Conservation (phyloP, 805 yeast genomes). For the Saccharomycopsis fermentans region DNA sequence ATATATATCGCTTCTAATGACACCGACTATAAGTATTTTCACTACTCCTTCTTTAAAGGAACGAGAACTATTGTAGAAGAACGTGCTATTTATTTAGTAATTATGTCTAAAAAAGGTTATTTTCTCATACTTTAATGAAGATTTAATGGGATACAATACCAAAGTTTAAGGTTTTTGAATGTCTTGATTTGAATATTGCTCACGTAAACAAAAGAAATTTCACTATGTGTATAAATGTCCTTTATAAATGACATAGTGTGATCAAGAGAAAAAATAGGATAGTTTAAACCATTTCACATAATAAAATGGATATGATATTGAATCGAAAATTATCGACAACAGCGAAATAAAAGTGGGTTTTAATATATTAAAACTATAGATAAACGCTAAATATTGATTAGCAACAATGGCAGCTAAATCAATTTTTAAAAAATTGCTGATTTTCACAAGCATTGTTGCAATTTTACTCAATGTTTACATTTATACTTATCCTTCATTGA, state of each 20-base stretch:
- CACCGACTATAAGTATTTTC: too few relatives aligned
- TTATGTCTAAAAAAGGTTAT: background rate
- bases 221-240: too few relatives aligned
- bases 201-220: background rate
- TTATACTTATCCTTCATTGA: constrained; percentile 65
- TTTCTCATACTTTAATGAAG: too few relatives aligned
- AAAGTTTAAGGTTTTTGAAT: background rate
- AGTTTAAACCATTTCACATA: background rate
- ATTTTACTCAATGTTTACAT: constrained; percentile 49
- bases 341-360: background rate
- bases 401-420: background rate
- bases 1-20: background rate
- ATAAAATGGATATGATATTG: too few relatives aligned
- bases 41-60: too few relatives aligned
- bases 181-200: background rate
- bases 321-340: too few relatives aligned
- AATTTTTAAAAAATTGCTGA: background rate
- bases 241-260: background rate
- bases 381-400: too few relatives aligned
- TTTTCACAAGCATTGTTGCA: constrained; percentile 26
- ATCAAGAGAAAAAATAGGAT: background rate
- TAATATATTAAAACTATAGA: too few relatives aligned
- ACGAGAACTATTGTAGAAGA: background rate
- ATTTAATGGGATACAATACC: background rate
- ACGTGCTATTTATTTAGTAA: background rate